phyloP scores from a whole-genome alignment of 305 asterid genomes.

The Fraxinus platypoda region DNA sequence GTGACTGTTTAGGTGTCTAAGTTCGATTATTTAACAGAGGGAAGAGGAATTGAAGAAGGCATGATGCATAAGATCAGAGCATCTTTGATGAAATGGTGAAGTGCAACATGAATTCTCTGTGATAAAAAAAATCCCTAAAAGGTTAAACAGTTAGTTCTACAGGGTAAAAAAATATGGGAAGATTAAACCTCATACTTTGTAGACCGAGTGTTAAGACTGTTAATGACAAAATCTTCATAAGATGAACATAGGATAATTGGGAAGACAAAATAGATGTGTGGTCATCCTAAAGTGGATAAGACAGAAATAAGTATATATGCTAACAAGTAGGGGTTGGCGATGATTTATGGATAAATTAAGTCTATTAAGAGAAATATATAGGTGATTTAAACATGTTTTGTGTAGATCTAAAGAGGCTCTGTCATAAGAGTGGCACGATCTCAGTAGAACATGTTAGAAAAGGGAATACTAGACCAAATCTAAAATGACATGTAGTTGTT shows the following conservation, averaged over 20 bases:
- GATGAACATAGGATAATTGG: neutral
- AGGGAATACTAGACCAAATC: neutral
- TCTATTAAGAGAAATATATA: neutral
- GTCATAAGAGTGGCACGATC: neutral
- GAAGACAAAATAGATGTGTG: neutral
- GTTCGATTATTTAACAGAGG: neutral
- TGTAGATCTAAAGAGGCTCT: neutral
- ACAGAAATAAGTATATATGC: neutral
- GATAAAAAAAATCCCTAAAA: neutral
- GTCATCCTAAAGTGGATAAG: neutral
- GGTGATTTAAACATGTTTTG: neutral
- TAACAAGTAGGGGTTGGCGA: neutral
- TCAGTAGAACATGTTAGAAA: neutral
- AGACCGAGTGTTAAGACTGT: neutral
- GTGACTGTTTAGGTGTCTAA: neutral
- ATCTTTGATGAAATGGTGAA: neutral
- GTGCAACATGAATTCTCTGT: neutral
- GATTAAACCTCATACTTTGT: neutral
- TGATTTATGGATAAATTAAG: neutral
- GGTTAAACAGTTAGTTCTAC: neutral
- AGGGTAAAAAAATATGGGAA: neutral
- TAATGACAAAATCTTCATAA: no score
- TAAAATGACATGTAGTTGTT: neutral
- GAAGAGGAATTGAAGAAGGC: neutral
- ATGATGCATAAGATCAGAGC: neutral